phyloP scores from a whole-genome alignment of 257 asterid species.

The Paraleonurus japonicus region DNA sequence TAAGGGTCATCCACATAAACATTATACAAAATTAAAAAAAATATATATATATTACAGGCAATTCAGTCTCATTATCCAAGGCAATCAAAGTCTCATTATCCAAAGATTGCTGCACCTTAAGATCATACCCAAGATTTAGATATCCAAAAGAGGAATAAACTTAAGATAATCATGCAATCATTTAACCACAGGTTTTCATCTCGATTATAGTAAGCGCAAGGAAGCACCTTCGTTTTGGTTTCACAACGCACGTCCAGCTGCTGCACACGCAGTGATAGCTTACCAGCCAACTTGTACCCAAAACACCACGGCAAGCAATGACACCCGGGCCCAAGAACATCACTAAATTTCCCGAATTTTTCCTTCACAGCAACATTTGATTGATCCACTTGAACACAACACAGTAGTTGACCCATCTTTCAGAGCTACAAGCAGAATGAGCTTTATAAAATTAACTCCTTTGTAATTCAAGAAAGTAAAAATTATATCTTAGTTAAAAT shows the following conservation, averaged over 20 bases:
- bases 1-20: not conserved
- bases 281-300: slow-evolving; percentile 34
- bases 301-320: slow-evolving; percentile 39
- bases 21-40: no score
- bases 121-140: not conserved
- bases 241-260: slow-evolving; percentile 43
- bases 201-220: not conserved
- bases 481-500: not conserved
- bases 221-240: slow-evolving; percentile 40
- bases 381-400: slow-evolving; percentile 39
- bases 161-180: not conserved
- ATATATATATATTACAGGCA: no score
- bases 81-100: no score
- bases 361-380: slow-evolving; percentile 39
- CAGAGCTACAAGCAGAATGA: slow-evolving; percentile 17
- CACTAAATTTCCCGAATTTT: slow-evolving; percentile 28
- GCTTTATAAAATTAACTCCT: not conserved
- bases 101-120: not conserved
- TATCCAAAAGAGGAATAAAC: not conserved
- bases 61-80: no score
- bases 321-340: slow-evolving; percentile 37
- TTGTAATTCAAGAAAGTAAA: not conserved
- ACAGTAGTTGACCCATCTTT: slow-evolving; percentile 34
- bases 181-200: not conserved
- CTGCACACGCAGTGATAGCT: slow-evolving; percentile 36